Evolutionary conservation across 75 land plant genomes (phyloP), one percentile per base, ranked within the genome.

Genomic region (Cunninghamia lanceolata): DNA sequence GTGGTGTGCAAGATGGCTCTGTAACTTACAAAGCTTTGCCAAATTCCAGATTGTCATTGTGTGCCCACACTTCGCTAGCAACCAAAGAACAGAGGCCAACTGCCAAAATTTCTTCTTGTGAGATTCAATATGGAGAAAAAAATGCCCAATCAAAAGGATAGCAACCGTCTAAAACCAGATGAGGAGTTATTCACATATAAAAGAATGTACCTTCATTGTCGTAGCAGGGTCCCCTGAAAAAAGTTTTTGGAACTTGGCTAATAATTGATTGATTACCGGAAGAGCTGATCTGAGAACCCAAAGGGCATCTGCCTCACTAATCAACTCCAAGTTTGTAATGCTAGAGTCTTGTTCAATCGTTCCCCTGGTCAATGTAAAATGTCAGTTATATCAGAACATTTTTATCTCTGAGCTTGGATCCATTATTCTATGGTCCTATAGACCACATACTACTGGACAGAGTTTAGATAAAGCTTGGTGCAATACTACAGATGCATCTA

Each of bases 161-260:
- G 14, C 4, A 80, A 80, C 9, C 10, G 13, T 80, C 82, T 80
- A 43, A 43, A 38, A 42, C 30, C 11, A 80, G 45, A 80, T 25
- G 32, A 28, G 82, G 47, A 80, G 8, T 39, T 77, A 21, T 32
- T 34, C 34, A 73, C 36, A 56, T 38, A 83, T 70, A n/a, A 71
- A 25, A 39, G 17, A 43, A 54, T 56, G 52, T 89, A 96, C 99
- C 98, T 94, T 96, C 91, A 97, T 92, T 6, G 99, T 97, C 34
- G 95, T 96, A 35, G 93, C 89, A 66, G 99, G 99, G 82, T 97
- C 98, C 14, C 99, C 99, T 86, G 95, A 97, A 84, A 97, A 97
- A 15, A 97, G 93, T 66, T 85, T 83, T 89, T 86, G 90, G 19
- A 93, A 70, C 59, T 90, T 94, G 80, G 88, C 34, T 5, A 97